Evolutionary conservation across 192 early-diverging fungal species (phyloP).

Genomic region (Rhizoclosmatium sp.): DNA sequence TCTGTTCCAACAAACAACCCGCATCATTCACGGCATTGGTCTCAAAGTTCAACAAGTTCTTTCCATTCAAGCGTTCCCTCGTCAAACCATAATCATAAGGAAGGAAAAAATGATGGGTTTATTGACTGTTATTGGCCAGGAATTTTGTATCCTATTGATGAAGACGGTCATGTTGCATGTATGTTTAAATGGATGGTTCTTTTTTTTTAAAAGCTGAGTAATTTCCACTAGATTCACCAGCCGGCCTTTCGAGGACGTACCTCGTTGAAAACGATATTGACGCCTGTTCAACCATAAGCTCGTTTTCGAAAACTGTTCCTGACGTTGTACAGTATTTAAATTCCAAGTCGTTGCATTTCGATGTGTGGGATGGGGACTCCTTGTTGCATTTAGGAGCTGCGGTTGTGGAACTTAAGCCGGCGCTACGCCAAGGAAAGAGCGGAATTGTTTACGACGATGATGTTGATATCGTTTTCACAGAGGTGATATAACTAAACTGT

Average conservation of each 20-base stretch:
- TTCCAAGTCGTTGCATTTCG: constrained; percentile 36
- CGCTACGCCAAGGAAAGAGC: constrained; percentile 39
- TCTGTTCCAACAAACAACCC: constrained; percentile 31
- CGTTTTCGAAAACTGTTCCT: constrained; percentile 9
- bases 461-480: constrained; percentile 47
- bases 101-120: constrained; percentile 2
- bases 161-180: constrained; percentile 41
- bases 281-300: constrained; percentile 16
- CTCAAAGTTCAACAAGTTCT: constrained; percentile 30
- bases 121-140: constrained; percentile 45
- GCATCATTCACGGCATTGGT: constrained; percentile 37
- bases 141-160: constrained; percentile 46
- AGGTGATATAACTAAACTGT: constrained; percentile 22
- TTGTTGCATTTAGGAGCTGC: constrained; percentile 52
- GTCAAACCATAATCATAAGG: neutral
- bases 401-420: constrained; percentile 37
- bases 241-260: constrained; percentile 38
- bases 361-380: constrained; percentile 57
- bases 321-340: constrained; percentile 41
- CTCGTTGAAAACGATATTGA: constrained; percentile 36
- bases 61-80: constrained; percentile 27
- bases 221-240: constrained; percentile 27
- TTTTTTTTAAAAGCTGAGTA: neutral
- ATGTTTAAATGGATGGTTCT: neutral
- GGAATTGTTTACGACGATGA: constrained; percentile 51